Base-by-base conservation (phyloP, 768 basidiomycete species). In the Tremella mesenterica region DNA sequence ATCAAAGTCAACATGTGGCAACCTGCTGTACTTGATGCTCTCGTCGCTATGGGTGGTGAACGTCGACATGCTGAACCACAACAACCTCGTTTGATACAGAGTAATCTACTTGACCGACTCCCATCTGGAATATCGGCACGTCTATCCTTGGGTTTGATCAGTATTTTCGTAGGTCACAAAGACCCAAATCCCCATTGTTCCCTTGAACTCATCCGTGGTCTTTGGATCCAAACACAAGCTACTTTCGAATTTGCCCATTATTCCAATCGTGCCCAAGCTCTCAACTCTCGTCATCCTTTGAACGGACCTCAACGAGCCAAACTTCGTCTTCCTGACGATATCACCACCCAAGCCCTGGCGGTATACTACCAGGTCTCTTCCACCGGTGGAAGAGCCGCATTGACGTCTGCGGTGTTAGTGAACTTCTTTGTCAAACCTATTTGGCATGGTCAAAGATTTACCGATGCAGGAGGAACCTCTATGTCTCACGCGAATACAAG, bases 171-270 rank as follows among this genome's bases (percentile, higher is more conserved):
- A 47, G 85, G 86, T 6, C 81, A 84, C n/a, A 80, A 79, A 30
- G 91, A 93, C 68, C 78, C 90, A 50, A 88, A 88, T 57, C 86
- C 86, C 0, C 73, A 77, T 0, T 85, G 85, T 50, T 78, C 79
- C 33, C 71, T 80, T 50, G 81, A 81, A 41, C 58, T 71, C n/a
- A 48, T 53, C 18, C 56, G 67, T 18, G 72, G 72, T 2, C 41
- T 70, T 2, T 66, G 60, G 48, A 26, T 73, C 6, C 63, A 64
- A n/a, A 61, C 65, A 1, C 36, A 29, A 2, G 48, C 53, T 4
- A 48, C 52, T 1, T 31, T 67, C 23, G 72, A 70, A 20, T 70
- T 66, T 34, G 67, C 69, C 39, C 59, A 61, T 27, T 69, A 62
- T 54, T 53, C 43, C 25, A 51, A 66, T 36, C 25, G 41, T 27